These are phyloP conservation scores for Myxozyma nipponensis DNA, from an alignment of 805 yeast species.

Conservation along the genomic window DNA sequence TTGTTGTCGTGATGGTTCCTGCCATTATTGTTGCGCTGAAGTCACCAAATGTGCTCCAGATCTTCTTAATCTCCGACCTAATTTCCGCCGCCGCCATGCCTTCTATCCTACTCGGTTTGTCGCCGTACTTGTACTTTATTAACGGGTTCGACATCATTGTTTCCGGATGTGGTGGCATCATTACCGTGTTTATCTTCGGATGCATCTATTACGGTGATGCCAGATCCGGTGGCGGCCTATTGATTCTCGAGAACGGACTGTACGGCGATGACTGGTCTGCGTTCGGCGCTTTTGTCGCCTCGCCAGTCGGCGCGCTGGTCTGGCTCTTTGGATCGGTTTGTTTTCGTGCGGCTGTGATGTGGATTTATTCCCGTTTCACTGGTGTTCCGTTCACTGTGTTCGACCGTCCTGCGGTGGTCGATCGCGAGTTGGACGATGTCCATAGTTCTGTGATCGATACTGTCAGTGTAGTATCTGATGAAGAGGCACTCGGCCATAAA, in stretches of 20 bases:
- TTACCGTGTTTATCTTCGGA: constrained; percentile 80
- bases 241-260: constrained; percentile 62
- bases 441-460: no score
- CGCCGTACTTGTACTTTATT: constrained; percentile 60
- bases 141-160: constrained; percentile 76
- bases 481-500: not conserved
- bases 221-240: constrained; percentile 67
- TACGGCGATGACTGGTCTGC: constrained; percentile 87
- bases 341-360: constrained; percentile 8
- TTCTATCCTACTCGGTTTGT: constrained; percentile 72
- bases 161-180: constrained; percentile 79
- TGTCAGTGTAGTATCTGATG: not conserved
- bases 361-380: constrained; percentile 1
- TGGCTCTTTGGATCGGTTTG: constrained; percentile 33
- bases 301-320: constrained; percentile 75
- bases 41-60: constrained; percentile 79
- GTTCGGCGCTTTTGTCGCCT: constrained; percentile 89
- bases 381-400: constrained; percentile 10
- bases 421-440: not conserved
- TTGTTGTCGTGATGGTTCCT: constrained; percentile 77
- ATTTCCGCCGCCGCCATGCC: constrained; percentile 86
- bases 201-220: constrained; percentile 71
- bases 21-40: constrained; percentile 77
- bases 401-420: not conserved
- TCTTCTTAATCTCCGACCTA: constrained; percentile 86